phyloP scores from a whole-genome alignment of 495 filamentous ascomycete species.

The Hypoxylon cercidicola region DNA sequence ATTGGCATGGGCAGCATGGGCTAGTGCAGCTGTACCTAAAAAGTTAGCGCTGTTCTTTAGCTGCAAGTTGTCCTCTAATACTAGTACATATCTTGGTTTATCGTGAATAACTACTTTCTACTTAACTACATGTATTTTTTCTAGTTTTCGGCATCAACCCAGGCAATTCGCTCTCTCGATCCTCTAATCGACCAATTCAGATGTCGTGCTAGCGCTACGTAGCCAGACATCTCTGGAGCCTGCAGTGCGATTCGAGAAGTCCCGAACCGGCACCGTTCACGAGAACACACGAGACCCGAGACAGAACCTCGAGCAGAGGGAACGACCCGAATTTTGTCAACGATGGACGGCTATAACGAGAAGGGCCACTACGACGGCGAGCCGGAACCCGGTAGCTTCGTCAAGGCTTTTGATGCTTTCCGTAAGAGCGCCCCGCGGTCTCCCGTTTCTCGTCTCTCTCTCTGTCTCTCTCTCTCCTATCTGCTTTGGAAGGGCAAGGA shows the following conservation, averaged over 20 bases:
- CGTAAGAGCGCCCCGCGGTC: constrained; percentile 67
- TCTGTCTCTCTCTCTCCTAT: constrained; percentile 1
- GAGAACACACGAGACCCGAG: not conserved
- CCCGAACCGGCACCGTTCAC: constrained; percentile 14
- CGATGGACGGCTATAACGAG: constrained; percentile 70
- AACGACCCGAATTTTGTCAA: constrained; percentile 31
- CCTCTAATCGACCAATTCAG: constrained; percentile 20
- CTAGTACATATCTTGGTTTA: not conserved
- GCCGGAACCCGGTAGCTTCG: constrained; percentile 70
- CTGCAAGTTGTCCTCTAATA: constrained; percentile 42
- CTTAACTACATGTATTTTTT: not conserved
- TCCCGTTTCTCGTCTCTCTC: not conserved
- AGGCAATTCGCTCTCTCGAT: not conserved
- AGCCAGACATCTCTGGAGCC: constrained; percentile 36
- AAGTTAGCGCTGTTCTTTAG: constrained; percentile 21
- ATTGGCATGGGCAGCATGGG: too few relatives aligned
- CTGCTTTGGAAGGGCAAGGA: not conserved
- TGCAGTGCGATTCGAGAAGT: constrained; percentile 32
- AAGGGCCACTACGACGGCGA: constrained; percentile 80
- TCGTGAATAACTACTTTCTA: not conserved
- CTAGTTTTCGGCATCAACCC: not conserved
- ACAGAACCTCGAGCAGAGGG: not conserved
- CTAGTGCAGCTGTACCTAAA: constrained; percentile 11
- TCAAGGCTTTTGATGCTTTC: constrained; percentile 96
- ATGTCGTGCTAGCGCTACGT: constrained; percentile 34